Conservation (phyloP, 1,284 basidiomycete genomes). For the Microbotryum silenes-acaulis region DNA sequence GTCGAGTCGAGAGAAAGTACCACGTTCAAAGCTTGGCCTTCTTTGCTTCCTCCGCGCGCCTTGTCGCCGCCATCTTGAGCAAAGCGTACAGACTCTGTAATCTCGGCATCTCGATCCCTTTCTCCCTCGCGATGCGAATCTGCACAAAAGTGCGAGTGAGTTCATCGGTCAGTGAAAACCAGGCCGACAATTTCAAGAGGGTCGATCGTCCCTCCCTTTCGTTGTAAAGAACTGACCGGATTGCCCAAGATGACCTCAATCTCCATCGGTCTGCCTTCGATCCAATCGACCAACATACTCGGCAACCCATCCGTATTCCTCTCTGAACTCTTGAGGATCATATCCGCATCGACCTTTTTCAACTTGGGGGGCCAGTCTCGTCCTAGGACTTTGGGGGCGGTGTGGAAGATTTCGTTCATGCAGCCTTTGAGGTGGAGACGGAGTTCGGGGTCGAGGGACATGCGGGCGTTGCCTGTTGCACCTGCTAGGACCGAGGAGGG, state of each 20-base stretch:
- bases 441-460: conserved; percentile 41
- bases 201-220: background rate
- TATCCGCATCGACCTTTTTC: conserved; percentile 33
- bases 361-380: conserved; percentile 39
- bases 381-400: conserved; percentile 40
- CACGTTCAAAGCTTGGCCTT: background rate
- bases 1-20: too few species aligned
- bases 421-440: conserved; percentile 40
- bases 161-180: background rate
- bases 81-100: conserved; percentile 45
- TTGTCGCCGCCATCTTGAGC: conserved; percentile 38
- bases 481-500: conserved; percentile 44
- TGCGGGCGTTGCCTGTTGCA: conserved; percentile 41
- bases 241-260: conserved; percentile 43
- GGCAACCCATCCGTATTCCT: conserved; percentile 42
- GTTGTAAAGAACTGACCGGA: conserved; percentile 16
- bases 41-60: background rate
- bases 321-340: conserved; percentile 41
- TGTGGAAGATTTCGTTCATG: conserved; percentile 44
- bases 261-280: conserved; percentile 41
- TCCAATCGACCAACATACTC: conserved; percentile 46
- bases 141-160: conserved; percentile 5
- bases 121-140: conserved; percentile 39
- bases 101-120: conserved; percentile 42
- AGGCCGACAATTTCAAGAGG: background rate